Evolutionary conservation across 768 basidiomycete genomes (phyloP).

Genomic region (Gautieria morchelliformis): DNA sequence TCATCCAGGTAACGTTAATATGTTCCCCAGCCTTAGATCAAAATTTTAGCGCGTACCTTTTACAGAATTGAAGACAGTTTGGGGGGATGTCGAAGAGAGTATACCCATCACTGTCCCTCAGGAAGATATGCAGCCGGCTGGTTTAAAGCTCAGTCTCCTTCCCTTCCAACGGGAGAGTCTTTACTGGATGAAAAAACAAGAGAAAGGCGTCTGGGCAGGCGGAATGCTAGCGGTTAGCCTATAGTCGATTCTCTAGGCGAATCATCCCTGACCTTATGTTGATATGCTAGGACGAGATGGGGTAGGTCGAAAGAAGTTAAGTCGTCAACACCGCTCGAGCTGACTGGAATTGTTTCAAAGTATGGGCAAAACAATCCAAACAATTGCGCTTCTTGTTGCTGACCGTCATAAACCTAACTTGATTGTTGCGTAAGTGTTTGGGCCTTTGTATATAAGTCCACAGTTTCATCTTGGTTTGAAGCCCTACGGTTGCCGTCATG

Average conservation of each 20-base stretch:
- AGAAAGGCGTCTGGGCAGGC: conserved; percentile 76
- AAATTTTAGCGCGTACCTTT: neutral
- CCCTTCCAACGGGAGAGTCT: conserved; percentile 96
- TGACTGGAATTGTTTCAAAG: conserved; percentile 26
- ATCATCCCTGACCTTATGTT: neutral
- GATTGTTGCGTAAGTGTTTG: conserved; percentile 68
- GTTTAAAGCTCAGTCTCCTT: conserved; percentile 76
- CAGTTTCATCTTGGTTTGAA: conserved; percentile 12
- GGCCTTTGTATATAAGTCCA: neutral
- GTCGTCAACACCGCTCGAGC: conserved; percentile 1
- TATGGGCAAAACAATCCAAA: conserved; percentile 96
- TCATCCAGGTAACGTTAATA: conserved; percentile 38
- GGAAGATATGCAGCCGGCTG: conserved; percentile 68
- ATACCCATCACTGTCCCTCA: conserved; percentile 54
- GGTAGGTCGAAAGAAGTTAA: conserved; percentile 35
- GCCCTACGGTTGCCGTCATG: conserved; percentile 45
- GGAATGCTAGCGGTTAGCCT: conserved; percentile 80
- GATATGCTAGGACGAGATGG: conserved; percentile 71
- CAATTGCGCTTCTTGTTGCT: conserved; percentile 79
- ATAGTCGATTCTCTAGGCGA: neutral
- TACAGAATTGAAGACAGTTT: conserved; percentile 63
- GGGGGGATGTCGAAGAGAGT: conserved; percentile 73
- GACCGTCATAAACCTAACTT: conserved; percentile 76
- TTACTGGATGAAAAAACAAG: conserved; percentile 94
- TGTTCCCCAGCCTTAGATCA: conserved; percentile 3